Evolutionary conservation across 208 protist genomes (phyloP).

Genomic region (Strigomonas oncopelti): DNA sequence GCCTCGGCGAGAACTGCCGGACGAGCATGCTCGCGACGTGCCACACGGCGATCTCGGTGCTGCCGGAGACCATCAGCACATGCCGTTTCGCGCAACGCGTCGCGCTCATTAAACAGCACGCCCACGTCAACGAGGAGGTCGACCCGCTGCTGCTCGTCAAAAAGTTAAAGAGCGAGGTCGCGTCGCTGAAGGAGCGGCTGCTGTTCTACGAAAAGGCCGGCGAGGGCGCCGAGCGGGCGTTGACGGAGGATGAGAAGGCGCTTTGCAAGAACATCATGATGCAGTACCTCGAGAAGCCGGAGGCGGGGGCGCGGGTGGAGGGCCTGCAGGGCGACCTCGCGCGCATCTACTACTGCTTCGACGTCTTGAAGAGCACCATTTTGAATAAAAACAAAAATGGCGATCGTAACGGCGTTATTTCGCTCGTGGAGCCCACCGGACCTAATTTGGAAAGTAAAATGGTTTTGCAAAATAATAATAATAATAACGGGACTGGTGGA

Average conservation of each 20-base stretch:
- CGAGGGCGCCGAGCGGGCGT: slow-evolving; percentile 57
- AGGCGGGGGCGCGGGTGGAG: slow-evolving; percentile 72
- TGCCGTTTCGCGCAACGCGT: slow-evolving; percentile 83
- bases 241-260: too few species aligned
- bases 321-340: slow-evolving; percentile 81
- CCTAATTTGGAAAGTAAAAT: not conserved
- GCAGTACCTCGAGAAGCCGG: slow-evolving; percentile 84
- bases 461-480: not conserved
- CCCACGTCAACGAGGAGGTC: slow-evolving; percentile 52
- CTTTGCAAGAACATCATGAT: slow-evolving; percentile 89
- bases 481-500: slow-evolving; percentile 10
- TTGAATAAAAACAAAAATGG: not conserved
- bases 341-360: slow-evolving; percentile 87
- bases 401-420: not conserved
- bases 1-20: slow-evolving; percentile 86
- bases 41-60: slow-evolving; percentile 79
- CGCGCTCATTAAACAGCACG: slow-evolving; percentile 64
- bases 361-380: slow-evolving; percentile 61
- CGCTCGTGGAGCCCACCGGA: too few species aligned
- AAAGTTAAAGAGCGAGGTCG: slow-evolving; percentile 69
- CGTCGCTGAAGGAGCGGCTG: slow-evolving; percentile 64
- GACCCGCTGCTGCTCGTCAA: slow-evolving; percentile 61
- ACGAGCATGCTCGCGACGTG: slow-evolving; percentile 93
- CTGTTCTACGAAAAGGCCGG: slow-evolving; percentile 67
- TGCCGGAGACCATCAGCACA: slow-evolving; percentile 87